phyloP scores from a whole-genome alignment of 2,329 filamentous ascomycete species.

The Aspergillus persii region DNA sequence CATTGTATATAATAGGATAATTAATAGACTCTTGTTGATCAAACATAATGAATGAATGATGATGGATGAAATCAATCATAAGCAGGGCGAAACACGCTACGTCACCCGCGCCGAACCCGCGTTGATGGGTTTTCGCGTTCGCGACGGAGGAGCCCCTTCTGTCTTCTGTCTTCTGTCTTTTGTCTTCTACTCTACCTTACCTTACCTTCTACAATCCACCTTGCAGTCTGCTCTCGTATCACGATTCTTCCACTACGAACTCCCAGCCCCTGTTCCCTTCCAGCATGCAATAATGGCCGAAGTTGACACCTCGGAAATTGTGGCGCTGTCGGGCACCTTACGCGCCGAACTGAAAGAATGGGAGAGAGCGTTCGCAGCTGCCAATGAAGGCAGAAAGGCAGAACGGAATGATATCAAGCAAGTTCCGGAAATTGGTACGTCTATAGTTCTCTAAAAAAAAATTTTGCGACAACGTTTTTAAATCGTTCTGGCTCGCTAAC shows the following conservation, averaged over 20 bases:
- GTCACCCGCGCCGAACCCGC: conserved; percentile 23
- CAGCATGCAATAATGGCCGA: conserved; percentile 30
- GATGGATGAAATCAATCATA: background rate
- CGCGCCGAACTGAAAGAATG: conserved; percentile 48
- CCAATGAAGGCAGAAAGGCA: conserved; percentile 45
- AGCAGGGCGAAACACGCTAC: conserved; percentile 16
- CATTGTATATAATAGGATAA: background rate
- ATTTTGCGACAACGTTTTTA: background rate
- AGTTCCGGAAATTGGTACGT: conserved; percentile 43
- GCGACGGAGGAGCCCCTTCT: conserved; percentile 13
- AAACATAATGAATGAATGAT: background rate
- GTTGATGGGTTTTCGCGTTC: conserved; percentile 31
- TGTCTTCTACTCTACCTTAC: background rate
- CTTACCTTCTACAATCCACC: too few relatives aligned
- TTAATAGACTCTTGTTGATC: background rate
- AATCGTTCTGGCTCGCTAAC: background rate
- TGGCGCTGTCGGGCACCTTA: conserved; percentile 30
- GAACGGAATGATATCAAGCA: conserved; percentile 49
- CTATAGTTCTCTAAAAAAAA: too few relatives aligned
- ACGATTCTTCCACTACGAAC: background rate
- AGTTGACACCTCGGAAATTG: conserved; percentile 23
- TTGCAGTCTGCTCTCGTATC: background rate
- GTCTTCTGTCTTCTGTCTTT: conserved; percentile 2
- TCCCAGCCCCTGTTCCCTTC: background rate
- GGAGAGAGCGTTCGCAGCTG: conserved; percentile 45